phyloP scores from a whole-genome alignment of 805 yeast species.

The Hemisphaericaspora nanyangensis region DNA sequence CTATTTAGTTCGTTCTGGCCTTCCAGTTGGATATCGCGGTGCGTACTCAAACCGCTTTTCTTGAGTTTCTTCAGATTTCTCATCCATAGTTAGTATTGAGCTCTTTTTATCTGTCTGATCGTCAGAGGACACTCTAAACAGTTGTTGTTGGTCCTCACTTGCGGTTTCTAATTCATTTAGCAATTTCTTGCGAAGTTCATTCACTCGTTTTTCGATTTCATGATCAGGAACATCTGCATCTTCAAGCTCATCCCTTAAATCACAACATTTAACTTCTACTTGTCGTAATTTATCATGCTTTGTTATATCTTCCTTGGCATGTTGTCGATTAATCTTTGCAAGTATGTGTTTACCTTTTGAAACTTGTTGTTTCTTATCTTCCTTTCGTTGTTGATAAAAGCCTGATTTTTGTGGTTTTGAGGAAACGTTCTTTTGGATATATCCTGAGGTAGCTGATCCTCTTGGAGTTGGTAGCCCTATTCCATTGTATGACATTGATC shows the following conservation, averaged over 20 bases:
- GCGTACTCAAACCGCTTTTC: neutral
- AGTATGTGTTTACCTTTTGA: constrained; percentile 12
- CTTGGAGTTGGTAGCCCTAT: constrained; percentile 54
- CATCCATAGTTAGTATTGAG: neutral
- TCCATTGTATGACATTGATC: constrained; percentile 61
- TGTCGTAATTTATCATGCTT: constrained; percentile 34
- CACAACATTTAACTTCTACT: constrained; percentile 47
- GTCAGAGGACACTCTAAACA: no score
- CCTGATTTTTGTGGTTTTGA: constrained; percentile 17
- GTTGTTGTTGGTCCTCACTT: neutral
- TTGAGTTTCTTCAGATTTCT: neutral
- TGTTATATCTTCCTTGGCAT: constrained; percentile 20
- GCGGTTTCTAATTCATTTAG: neutral
- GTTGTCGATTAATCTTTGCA: constrained; percentile 12
- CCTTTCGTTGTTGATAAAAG: constrained; percentile 35
- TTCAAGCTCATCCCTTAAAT: constrained; percentile 49
- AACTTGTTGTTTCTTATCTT: constrained; percentile 14
- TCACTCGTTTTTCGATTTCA: constrained; percentile 20
- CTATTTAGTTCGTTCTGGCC: neutral
- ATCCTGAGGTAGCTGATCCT: constrained; percentile 64
- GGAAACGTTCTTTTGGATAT: constrained; percentile 46
- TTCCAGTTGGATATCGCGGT: neutral
- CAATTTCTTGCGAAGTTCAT: constrained; percentile 17
- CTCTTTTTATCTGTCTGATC: neutral
- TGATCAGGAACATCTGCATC: constrained; percentile 39